phyloP scores from a whole-genome alignment of 2,329 filamentous ascomycete species.

The Cladosporium sphaerospermum region DNA sequence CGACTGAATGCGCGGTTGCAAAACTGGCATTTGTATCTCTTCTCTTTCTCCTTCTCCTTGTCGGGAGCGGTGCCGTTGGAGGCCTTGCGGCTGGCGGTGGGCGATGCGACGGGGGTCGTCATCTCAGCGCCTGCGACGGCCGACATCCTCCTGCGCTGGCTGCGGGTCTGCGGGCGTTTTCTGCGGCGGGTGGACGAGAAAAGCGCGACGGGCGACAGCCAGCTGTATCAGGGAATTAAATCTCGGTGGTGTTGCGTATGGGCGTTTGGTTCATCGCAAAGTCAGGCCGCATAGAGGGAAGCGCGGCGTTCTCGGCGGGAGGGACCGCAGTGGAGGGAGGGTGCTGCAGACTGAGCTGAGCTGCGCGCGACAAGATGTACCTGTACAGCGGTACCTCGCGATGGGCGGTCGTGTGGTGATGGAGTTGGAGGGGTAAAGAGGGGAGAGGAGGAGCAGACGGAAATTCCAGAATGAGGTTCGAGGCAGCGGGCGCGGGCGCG shows the following conservation, averaged over 20 bases:
- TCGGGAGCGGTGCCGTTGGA: constrained; percentile 16
- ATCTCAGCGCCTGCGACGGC: constrained; percentile 45
- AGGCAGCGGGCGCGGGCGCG: neutral
- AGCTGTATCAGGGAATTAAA: constrained; percentile 21
- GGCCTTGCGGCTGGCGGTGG: constrained; percentile 40
- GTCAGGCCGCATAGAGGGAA: constrained; percentile 10
- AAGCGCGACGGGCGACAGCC: constrained; percentile 15
- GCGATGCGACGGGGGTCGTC: constrained; percentile 56
- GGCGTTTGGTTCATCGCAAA: constrained; percentile 7
- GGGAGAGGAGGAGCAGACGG: neutral
- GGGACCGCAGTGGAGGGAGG: neutral
- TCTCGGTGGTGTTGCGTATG: constrained; percentile 14
- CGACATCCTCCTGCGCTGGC: constrained; percentile 15
- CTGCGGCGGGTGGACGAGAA: neutral
- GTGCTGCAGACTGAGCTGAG: neutral
- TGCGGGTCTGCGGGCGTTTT: constrained; percentile 1
- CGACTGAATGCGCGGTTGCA: constrained; percentile 96
- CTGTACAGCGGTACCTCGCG: constrained; percentile 4
- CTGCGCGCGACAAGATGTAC: neutral
- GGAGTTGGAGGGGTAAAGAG: constrained; percentile 7
- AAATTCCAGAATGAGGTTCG: constrained; percentile 7
- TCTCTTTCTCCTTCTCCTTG: constrained; percentile 51
- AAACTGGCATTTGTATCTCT: constrained; percentile 99
- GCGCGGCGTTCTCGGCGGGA: neutral
- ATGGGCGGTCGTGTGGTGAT: neutral